Base-by-base conservation (phyloP, 1,284 basidiomycete genomes). In the Wallemia ichthyophaga region DNA sequence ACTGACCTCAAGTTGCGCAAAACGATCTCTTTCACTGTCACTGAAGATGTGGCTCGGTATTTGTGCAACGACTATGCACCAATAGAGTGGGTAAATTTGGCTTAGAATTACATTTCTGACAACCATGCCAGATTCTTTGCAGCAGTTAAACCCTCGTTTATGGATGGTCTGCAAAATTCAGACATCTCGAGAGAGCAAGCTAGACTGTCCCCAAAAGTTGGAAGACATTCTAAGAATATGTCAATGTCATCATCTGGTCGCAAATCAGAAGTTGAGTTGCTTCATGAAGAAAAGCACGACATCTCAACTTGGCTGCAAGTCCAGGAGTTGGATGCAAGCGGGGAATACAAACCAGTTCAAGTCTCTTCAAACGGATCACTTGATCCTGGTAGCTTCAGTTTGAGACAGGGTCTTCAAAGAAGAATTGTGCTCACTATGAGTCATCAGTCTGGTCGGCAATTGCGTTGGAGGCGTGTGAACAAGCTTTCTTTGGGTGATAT, bases 341-440 rank as follows among this genome's bases (percentile, higher is more conserved):
- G 92, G 27, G 76, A 82, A 59, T 96, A 95, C 68, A 69, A 73
- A 28, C 81, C 88, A 2, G 84, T 91, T 0, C 81, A 84, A 9
- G 87, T 95, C 1, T 71, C 86, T 53, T 80, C 83, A 2, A 76
- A 80, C 61, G 78, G 81, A n/a, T 71, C 73, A 59, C 73, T 87
- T 32, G 88, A 92, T 68, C 80, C 84, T 5, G 88, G 89, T 9
- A 79, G 79, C 56, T 92, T 95, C 68, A 81, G 79, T 62, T 74
- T 96, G 19, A 85, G 88, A 64, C 94, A 96, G 70, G 92, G 92
- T 7, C 71, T 96, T 24, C 92, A 98, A 67, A 76, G 94, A 25
- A 80, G 85, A 24, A 69, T 98, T 58, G 71, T 78, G 27, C 69
- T 98, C 58, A 77, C 76, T 1, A 71, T 96, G 27, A 80, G 79